Conservation (phyloP, 2,329 filamentous ascomycete genomes). For the Diaporthe longicolla region DNA sequence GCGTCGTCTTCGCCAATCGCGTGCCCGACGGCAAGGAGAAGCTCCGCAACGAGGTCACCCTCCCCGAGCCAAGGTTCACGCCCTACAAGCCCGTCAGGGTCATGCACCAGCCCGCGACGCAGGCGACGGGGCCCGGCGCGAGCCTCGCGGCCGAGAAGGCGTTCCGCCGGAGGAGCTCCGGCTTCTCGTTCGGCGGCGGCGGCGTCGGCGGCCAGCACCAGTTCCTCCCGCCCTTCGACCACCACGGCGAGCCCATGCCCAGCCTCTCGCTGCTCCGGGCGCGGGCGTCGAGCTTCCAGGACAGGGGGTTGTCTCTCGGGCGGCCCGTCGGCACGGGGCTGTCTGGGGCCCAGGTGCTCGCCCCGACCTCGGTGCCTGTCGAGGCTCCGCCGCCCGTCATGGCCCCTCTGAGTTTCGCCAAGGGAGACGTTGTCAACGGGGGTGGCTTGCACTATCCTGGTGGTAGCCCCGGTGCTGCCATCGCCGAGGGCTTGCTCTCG, state of each 20-base stretch:
- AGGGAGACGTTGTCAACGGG: slow-evolving; percentile 63
- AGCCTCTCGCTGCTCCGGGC: slow-evolving; percentile 22
- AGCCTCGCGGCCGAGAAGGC: slow-evolving; percentile 72
- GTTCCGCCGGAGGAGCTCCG: slow-evolving; percentile 70
- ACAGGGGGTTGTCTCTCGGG: background rate
- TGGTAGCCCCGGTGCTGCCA: slow-evolving; percentile 50
- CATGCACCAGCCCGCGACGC: slow-evolving; percentile 57
- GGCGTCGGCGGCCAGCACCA: slow-evolving; percentile 40
- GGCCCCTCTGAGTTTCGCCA: slow-evolving; percentile 49
- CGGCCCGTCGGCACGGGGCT: slow-evolving; percentile 8
- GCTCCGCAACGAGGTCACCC: slow-evolving; percentile 88
- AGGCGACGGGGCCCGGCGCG: slow-evolving; percentile 54
- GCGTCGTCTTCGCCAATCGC: slow-evolving; percentile 96
- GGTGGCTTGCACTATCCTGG: slow-evolving; percentile 66
- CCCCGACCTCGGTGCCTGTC: slow-evolving; percentile 14
- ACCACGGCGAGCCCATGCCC: slow-evolving; percentile 34
- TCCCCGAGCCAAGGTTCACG: slow-evolving; percentile 89
- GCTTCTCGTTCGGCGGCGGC: slow-evolving; percentile 54
- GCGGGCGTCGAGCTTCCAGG: slow-evolving; percentile 33
- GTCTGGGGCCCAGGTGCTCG: slow-evolving; percentile 15
- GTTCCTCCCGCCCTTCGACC: slow-evolving; percentile 25
- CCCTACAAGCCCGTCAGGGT: slow-evolving; percentile 80
- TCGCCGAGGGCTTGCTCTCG: slow-evolving; percentile 77
- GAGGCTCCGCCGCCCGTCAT: slow-evolving; percentile 11
- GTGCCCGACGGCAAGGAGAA: slow-evolving; percentile 97